phyloP scores from a whole-genome alignment of 345 rosid genomes.

The Heritiera littoralis region DNA sequence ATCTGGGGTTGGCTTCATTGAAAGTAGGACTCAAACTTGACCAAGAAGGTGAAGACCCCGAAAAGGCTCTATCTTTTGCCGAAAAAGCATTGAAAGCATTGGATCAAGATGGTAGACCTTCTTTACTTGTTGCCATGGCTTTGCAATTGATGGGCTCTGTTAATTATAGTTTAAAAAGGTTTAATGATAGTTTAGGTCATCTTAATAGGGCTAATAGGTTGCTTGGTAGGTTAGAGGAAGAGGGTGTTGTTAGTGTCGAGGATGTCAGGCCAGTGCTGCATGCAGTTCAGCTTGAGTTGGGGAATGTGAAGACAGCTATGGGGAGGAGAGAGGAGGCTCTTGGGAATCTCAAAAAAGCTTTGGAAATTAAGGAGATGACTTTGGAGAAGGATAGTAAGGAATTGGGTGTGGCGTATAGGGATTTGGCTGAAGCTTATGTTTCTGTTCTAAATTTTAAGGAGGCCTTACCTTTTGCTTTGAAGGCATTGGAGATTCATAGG shows the following conservation, averaged over 20 bases:
- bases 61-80: slow-evolving; percentile 59
- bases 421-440: slow-evolving; percentile 74
- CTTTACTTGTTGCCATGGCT: slow-evolving; percentile 64
- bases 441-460: slow-evolving; percentile 75
- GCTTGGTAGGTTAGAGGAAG: slow-evolving; percentile 52
- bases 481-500: slow-evolving; percentile 76
- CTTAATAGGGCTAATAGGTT: slow-evolving; percentile 73
- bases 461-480: slow-evolving; percentile 66
- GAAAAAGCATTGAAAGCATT: slow-evolving; percentile 62
- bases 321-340: slow-evolving; percentile 92
- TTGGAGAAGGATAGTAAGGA: slow-evolving; percentile 70
- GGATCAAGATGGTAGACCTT: slow-evolving; percentile 49
- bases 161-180: slow-evolving; percentile 58
- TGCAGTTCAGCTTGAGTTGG: slow-evolving; percentile 71
- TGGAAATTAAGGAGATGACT: slow-evolving; percentile 65
- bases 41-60: slow-evolving; percentile 77
- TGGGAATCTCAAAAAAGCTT: slow-evolving; percentile 61
- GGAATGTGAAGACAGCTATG: slow-evolving; percentile 77
- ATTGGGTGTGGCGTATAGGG: slow-evolving; percentile 69
- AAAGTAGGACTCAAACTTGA: slow-evolving; percentile 84
- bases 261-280: slow-evolving; percentile 68
- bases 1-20: slow-evolving; percentile 71
- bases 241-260: slow-evolving; percentile 40
- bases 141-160: slow-evolving; percentile 77
- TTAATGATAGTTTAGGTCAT: slow-evolving; percentile 76